Evolutionary conservation across 495 filamentous ascomycete species (phyloP).

Genomic region (Letharia lupina): DNA sequence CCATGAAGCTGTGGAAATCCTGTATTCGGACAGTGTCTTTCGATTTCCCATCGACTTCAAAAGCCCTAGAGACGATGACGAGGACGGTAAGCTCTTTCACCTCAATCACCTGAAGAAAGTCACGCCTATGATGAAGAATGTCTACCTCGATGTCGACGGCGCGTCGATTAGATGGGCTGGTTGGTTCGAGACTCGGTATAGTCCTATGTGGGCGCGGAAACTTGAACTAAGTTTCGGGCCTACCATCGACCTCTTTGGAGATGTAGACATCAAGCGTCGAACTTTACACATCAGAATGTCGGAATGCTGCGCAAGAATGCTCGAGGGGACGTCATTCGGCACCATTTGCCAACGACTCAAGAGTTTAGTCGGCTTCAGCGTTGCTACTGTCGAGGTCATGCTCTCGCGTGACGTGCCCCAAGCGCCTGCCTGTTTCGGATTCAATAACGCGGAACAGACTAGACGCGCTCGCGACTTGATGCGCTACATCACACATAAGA

Average conservation of each 20-base stretch:
- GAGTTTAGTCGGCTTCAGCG: not conserved
- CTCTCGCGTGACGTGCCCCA: not conserved
- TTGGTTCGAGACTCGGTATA: too few species aligned
- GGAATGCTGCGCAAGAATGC: not conserved
- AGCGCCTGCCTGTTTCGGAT: too few species aligned
- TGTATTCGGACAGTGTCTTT: not conserved
- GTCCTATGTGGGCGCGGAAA: too few species aligned
- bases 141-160: not conserved
- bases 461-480: not conserved
- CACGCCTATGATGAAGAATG: not conserved
- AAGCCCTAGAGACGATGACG: too few species aligned
- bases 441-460: not conserved
- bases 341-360: not conserved
- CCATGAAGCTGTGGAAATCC: not conserved
- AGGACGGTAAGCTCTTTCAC: too few species aligned
- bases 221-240: too few species aligned
- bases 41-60: not conserved
- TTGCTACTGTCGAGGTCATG: not conserved
- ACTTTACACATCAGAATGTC: not conserved
- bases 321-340: not conserved
- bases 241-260: too few species aligned
- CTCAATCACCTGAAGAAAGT: not conserved
- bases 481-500: not conserved
- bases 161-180: too few species aligned
- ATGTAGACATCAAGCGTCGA: too few species aligned